Evolutionary conservation across 1,284 basidiomycete genomes (phyloP).

Genomic region (Malassezia dermatis): DNA sequence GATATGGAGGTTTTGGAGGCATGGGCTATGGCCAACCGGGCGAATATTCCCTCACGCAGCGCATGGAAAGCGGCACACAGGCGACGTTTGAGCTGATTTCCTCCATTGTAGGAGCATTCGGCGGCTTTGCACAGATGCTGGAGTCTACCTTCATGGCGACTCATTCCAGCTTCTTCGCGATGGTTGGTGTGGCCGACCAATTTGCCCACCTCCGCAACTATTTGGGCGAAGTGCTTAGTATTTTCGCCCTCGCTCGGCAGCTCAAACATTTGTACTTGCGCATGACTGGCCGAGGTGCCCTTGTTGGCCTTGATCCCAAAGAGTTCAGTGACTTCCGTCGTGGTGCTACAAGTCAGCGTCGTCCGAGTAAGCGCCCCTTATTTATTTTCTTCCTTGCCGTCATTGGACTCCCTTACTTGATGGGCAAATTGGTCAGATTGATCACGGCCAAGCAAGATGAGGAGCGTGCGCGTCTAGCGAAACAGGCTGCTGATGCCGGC

Average conservation of each 20-base stretch:
- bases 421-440: slow-evolving; percentile 76
- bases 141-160: slow-evolving; percentile 98
- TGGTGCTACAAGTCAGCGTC: slow-evolving; percentile 17
- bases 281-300: slow-evolving; percentile 31
- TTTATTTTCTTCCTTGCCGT: slow-evolving; percentile 91
- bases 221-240: slow-evolving; percentile 79
- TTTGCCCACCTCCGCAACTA: slow-evolving; percentile 82
- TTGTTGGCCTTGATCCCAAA: slow-evolving; percentile 32
- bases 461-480: slow-evolving; percentile 47
- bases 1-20: slow-evolving; percentile 25
- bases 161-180: slow-evolving; percentile 93
- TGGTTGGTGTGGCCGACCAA: slow-evolving; percentile 95
- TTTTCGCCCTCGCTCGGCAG: slow-evolving; percentile 75
- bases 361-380: slow-evolving; percentile 70
- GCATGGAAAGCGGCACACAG: slow-evolving; percentile 77
- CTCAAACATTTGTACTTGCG: slow-evolving; percentile 52
- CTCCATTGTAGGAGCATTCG: slow-evolving; percentile 88
- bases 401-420: slow-evolving; percentile 83
- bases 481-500: slow-evolving; percentile 45
- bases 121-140: slow-evolving; percentile 92
- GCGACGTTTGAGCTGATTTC: slow-evolving; percentile 88
- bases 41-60: slow-evolving; percentile 61
- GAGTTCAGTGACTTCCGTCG: slow-evolving; percentile 45
- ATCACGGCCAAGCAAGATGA: slow-evolving; percentile 58
- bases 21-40: slow-evolving; percentile 35